phyloP scores from a whole-genome alignment of 2,329 filamentous ascomycete species.

The Aspergillus bombycis region DNA sequence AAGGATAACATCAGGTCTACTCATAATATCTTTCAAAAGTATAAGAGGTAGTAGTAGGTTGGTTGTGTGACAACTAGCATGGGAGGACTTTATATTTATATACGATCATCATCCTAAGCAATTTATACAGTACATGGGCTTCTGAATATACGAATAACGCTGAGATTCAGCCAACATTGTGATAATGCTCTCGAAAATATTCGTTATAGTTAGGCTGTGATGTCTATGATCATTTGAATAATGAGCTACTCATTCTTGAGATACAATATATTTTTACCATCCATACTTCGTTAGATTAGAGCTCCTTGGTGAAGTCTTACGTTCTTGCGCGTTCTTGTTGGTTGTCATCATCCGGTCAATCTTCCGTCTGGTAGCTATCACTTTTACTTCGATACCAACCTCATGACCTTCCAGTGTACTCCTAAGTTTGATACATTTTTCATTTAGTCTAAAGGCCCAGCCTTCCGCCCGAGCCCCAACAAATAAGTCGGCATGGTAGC shows the following conservation, averaged over 20 bases:
- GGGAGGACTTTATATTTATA: neutral
- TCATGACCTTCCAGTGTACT: too few relatives aligned
- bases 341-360: neutral
- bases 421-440: too few relatives aligned
- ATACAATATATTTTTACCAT: neutral
- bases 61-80: neutral
- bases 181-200: too few relatives aligned
- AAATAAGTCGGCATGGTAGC: too few relatives aligned
- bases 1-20: too few relatives aligned
- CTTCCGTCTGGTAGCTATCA: too few relatives aligned
- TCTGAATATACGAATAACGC: neutral
- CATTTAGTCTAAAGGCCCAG: too few relatives aligned
- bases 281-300: neutral
- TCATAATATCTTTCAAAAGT: neutral
- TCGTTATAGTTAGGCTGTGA: neutral
- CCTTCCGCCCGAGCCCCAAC: too few relatives aligned
- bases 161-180: neutral
- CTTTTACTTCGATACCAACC: too few relatives aligned
- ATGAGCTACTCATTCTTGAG: neutral
- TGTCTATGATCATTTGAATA: neutral
- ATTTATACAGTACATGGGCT: neutral
- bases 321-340: neutral
- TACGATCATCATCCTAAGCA: neutral
- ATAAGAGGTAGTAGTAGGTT: neutral
- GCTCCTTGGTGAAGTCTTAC: neutral